Base-by-base conservation (phyloP, 768 basidiomycete genomes). In the Podaxis sp. region DNA sequence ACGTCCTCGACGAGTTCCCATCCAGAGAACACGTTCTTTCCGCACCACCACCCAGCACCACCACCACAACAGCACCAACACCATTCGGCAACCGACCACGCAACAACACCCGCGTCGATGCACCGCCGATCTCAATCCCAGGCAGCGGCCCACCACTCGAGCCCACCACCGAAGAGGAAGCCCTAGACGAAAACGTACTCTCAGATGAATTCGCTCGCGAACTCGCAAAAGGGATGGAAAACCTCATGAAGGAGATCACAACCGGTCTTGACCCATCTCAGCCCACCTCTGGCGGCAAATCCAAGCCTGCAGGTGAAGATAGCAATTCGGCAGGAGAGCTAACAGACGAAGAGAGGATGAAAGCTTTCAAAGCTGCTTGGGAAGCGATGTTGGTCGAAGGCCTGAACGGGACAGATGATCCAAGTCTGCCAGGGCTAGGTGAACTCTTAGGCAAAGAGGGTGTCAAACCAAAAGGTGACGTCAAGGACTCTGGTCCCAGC, bases 371-470 rank as follows among this genome's bases (percentile, higher is more conserved):
- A 61, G 83, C 83, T 5, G 85, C 87, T 30, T 93, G 87, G 89
- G 89, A 92, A 71, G 80, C 82, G 2, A 86, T 91, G 84, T 74
- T 92, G 12, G 73, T 85, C 46, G 85, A 89, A 64, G 85, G 78
- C 3, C 82, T 90, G 82, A 77, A 85, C 67, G 82, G 77, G 11
- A 70, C 69, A 51, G 71, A 70, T 1, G 69, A 70, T 51, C 69
- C 67, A 12, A 56, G 36, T 24, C 22, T 67, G 2, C 28, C 64
- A n/a, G 67, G 62, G 15, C 61, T 70, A 4, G 69, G 67, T 4
- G 66, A 70, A 42, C 56, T 57, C 22, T 57, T 66, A 56, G 67
- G 54, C 8, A 39, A 48, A 17, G 59, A 65, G 2, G 38, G 40
- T 36, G 36, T 33, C 17, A 58, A 57, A 46, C 22, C 62, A 15